These are phyloP conservation scores for Populus nigra DNA, from an alignment of 345 rosid genomes.

Conservation along the genomic window DNA sequence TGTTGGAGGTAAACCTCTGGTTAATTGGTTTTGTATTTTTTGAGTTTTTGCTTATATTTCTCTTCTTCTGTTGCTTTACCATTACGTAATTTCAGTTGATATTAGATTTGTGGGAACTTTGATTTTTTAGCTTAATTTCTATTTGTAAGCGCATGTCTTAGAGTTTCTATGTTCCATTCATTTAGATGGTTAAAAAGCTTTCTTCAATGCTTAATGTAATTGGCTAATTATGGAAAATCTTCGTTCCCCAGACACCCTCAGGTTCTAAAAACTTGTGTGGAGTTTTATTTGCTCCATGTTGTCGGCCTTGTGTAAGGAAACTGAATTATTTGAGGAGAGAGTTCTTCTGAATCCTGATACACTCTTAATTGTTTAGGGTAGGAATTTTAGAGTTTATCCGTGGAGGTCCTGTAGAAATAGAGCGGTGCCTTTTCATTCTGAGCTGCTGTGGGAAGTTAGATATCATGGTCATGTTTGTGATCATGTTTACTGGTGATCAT, in stretches of 20 bases:
- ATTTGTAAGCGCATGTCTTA: not conserved
- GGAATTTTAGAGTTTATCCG: not conserved
- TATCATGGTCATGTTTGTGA: not conserved
- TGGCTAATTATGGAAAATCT: not conserved
- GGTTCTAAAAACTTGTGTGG: not conserved
- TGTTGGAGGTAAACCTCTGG: constrained; percentile 58
- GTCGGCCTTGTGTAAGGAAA: not conserved
- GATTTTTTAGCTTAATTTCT: not conserved
- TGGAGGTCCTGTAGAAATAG: not conserved
- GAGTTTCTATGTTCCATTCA: not conserved
- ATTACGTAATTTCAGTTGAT: not conserved
- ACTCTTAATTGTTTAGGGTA: not conserved
- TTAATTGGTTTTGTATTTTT: not conserved
- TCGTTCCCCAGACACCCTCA: not conserved
- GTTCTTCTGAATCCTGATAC: not conserved
- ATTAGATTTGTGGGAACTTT: not conserved
- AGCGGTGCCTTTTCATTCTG: not conserved
- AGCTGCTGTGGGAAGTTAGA: not conserved
- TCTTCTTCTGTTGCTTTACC: not conserved
- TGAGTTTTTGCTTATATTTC: not conserved
- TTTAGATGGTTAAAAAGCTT: not conserved
- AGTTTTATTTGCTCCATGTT: not conserved
- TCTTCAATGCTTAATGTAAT: not conserved
- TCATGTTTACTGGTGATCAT: not conserved
- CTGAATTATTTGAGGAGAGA: not conserved